Evolutionary conservation across 352 stramenopile species (phyloP).

Genomic region (Phytopythium cucurbitacearum): DNA sequence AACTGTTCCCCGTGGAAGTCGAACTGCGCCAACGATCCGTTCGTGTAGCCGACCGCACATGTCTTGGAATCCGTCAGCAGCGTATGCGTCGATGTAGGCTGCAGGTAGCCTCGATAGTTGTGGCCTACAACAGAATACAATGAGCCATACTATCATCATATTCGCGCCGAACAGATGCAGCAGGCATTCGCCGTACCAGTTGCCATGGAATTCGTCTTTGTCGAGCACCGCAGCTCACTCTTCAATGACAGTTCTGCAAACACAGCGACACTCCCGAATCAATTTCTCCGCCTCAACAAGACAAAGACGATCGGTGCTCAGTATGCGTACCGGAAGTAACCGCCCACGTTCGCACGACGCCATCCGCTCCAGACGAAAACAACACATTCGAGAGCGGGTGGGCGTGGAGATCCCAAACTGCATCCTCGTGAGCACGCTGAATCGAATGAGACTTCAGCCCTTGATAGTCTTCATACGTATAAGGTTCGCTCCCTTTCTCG

Average conservation of each 20-base stretch:
- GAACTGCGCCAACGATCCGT: constrained; percentile 58
- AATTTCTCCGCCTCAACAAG: neutral
- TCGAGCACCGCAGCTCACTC: constrained; percentile 59
- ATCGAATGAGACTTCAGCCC: constrained; percentile 57
- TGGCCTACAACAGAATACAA: constrained; percentile 18
- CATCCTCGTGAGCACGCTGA: constrained; percentile 76
- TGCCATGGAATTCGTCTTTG: constrained; percentile 49
- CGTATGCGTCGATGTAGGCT: constrained; percentile 71
- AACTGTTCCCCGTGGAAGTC: constrained; percentile 78
- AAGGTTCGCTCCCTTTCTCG: constrained; percentile 59
- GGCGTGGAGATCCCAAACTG: constrained; percentile 78
- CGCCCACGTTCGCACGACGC: constrained; percentile 74
- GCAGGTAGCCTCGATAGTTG: constrained; percentile 42
- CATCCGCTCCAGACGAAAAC: constrained; percentile 77
- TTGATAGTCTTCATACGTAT: constrained; percentile 73
- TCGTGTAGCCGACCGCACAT: constrained; percentile 76
- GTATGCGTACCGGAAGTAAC: constrained; percentile 52
- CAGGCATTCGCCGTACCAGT: constrained; percentile 18
- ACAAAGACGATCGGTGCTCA: neutral
- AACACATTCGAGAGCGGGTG: constrained; percentile 80
- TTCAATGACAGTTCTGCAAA: constrained; percentile 64
- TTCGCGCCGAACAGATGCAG: neutral
- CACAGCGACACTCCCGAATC: neutral
- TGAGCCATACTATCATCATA: neutral
- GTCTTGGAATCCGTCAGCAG: constrained; percentile 76